Evolutionary conservation across 441 rosid species (phyloP).

Genomic region (Mallotus repandus): DNA sequence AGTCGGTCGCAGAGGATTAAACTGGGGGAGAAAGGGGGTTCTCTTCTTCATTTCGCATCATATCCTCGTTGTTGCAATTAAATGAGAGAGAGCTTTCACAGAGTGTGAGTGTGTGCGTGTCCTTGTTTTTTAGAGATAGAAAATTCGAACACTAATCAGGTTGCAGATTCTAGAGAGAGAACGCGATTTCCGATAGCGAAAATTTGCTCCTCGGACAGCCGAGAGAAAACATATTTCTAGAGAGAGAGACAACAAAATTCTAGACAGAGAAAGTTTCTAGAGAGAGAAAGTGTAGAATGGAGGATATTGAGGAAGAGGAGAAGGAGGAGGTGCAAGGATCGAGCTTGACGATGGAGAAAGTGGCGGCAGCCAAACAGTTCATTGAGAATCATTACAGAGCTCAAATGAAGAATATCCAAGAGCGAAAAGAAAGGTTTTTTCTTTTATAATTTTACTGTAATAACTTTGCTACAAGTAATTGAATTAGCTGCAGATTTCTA

Average conservation of each 20-base stretch:
- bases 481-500: too few species aligned
- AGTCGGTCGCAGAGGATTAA: conserved; percentile 19
- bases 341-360: conserved; percentile 95
- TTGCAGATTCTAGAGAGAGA: too few species aligned
- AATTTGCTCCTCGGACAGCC: background rate
- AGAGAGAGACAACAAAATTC: conserved; percentile 26
- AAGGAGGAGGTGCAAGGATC: conserved; percentile 71
- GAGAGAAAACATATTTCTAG: conserved; percentile 29
- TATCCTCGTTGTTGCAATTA: conserved; percentile 36
- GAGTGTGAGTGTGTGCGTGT: conserved; percentile 5
- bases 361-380: conserved; percentile 96
- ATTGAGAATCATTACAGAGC: conserved; percentile 95
- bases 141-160: too few species aligned
- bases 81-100: conserved; percentile 21
- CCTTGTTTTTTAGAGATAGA: too few species aligned
- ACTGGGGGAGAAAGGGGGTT: conserved; percentile 3
- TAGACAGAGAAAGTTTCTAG: conserved; percentile 12
- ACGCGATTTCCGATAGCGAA: too few species aligned
- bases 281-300: conserved; percentile 37
- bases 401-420: conserved; percentile 83
- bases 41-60: conserved; percentile 18
- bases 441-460: background rate
- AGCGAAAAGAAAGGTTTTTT: conserved; percentile 77
- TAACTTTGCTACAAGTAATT: too few species aligned
- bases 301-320: conserved; percentile 45